phyloP scores from a whole-genome alignment of 768 basidiomycete species.

The Termitomyces sp. region DNA sequence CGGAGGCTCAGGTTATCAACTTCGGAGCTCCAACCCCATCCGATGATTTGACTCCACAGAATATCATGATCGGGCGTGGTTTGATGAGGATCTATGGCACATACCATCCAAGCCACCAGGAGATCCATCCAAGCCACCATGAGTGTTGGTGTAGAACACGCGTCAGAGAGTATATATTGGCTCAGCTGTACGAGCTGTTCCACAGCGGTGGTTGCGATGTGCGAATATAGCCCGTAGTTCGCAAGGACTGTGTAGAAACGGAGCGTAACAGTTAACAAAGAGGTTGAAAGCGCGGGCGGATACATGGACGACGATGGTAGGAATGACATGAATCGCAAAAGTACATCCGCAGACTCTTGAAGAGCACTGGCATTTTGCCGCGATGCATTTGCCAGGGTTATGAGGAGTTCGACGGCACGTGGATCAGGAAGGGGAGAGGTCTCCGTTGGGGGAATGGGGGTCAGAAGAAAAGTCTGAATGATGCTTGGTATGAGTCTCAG shows the following conservation, averaged over 20 bases:
- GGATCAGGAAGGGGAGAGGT: constrained; percentile 37
- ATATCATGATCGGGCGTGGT: constrained; percentile 87
- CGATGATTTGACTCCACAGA: constrained; percentile 83
- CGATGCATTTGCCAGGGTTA: constrained; percentile 57
- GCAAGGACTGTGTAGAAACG: constrained; percentile 63
- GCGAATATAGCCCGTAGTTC: constrained; percentile 74
- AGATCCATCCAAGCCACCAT: constrained; percentile 54
- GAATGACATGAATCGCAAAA: constrained; percentile 68
- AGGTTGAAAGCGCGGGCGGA: constrained; percentile 39
- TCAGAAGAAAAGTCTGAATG: constrained; percentile 54
- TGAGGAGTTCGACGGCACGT: constrained; percentile 54
- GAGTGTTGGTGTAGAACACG: constrained; percentile 32
- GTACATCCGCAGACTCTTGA: constrained; percentile 53
- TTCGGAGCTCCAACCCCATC: constrained; percentile 72
- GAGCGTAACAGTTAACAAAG: constrained; percentile 56
- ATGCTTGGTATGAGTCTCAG: constrained; percentile 50
- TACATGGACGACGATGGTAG: constrained; percentile 43
- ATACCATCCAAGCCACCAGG: constrained; percentile 71
- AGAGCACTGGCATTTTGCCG: constrained; percentile 63
- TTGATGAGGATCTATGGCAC: constrained; percentile 87
- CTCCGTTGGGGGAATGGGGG: constrained; percentile 41
- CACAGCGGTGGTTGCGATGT: constrained; percentile 61
- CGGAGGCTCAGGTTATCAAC: constrained; percentile 36
- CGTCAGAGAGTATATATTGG: constrained; percentile 37
- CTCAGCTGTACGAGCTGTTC: constrained; percentile 53